A percentile compares a stretch with the other conserved stretches of the same genome.
phyloP scores from a whole-genome alignment of 805 yeast species.

The Suhomyces vadensis region DNA sequence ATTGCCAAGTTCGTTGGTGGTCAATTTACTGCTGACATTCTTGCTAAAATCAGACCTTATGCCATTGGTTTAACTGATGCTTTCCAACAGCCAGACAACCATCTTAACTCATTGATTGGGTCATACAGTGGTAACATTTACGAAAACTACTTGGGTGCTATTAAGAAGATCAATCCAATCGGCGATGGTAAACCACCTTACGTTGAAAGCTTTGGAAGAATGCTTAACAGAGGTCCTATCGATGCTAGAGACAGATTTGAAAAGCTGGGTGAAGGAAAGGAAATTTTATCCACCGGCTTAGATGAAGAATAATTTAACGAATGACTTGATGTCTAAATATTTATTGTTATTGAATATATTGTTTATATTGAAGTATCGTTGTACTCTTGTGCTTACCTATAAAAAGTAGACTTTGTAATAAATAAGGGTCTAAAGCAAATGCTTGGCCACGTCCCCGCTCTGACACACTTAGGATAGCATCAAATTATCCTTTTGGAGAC shows the following conservation, averaged over 20 bases:
- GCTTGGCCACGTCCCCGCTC: no score
- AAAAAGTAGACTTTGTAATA: no score
- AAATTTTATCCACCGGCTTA: background rate
- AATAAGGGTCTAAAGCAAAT: no score
- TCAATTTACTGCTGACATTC: slow-evolving; percentile 32
- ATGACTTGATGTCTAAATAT: no score
- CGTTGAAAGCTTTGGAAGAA: slow-evolving; percentile 35
- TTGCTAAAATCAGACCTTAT: slow-evolving; percentile 40
- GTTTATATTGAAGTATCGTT: background rate
- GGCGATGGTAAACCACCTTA: slow-evolving; percentile 52
- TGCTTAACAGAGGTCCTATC: slow-evolving; percentile 35
- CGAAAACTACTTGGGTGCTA: slow-evolving; percentile 66
- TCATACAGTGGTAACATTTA: slow-evolving; percentile 80
- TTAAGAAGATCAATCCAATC: slow-evolving; percentile 52
- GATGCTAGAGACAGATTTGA: slow-evolving; percentile 38
- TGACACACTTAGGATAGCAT: no score
- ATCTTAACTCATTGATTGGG: slow-evolving; percentile 83
- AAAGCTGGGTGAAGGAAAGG: slow-evolving; percentile 20
- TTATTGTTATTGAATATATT: no score
- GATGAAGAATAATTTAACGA: background rate
- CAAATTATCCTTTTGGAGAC: no score
- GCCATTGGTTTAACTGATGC: slow-evolving; percentile 64
- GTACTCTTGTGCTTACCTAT: no score
- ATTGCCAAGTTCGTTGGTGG: slow-evolving; percentile 29
- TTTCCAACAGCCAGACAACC: slow-evolving; percentile 76